Evolutionary conservation across 331 rosid genomes (phyloP).

Genomic region (Quercus phellos): DNA sequence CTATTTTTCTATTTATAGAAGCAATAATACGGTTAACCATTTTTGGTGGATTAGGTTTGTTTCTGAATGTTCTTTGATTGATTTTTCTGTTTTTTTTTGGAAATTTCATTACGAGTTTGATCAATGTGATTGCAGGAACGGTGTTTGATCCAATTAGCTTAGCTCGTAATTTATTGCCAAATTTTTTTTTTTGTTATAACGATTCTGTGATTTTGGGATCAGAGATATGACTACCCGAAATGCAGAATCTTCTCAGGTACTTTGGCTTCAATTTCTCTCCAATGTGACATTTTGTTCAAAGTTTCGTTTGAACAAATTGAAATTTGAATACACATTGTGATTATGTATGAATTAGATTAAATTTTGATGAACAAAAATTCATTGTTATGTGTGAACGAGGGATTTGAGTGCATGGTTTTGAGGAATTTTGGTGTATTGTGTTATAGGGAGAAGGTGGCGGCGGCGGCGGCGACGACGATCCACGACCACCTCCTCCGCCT

Average conservation of each 20-base stretch:
- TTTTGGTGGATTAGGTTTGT: background rate
- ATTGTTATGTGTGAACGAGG: background rate
- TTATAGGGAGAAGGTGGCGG: constrained; percentile 53
- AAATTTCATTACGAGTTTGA: constrained; percentile 23
- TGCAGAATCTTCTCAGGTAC: constrained; percentile 61
- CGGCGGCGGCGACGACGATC: too few relatives aligned
- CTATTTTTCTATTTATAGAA: background rate
- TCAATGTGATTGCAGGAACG: constrained; percentile 33
- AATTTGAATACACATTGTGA: background rate
- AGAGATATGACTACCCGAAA: constrained; percentile 62
- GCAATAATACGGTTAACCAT: background rate
- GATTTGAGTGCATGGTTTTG: background rate
- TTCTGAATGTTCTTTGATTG: background rate
- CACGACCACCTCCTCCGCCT: constrained; percentile 33
- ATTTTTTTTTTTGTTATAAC: constrained; percentile 7
- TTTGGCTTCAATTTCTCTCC: background rate
- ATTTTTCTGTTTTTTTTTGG: background rate
- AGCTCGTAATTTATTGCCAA: background rate
- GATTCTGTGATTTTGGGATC: constrained; percentile 56
- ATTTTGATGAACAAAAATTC: background rate
- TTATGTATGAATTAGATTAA: background rate
- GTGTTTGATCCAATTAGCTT: constrained; percentile 32
- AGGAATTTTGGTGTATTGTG: background rate
- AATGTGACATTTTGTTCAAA: background rate
- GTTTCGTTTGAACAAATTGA: too few relatives aligned